Evolutionary conservation across 2,329 filamentous ascomycete genomes (phyloP).

Genomic region (Ilyonectria sp.): DNA sequence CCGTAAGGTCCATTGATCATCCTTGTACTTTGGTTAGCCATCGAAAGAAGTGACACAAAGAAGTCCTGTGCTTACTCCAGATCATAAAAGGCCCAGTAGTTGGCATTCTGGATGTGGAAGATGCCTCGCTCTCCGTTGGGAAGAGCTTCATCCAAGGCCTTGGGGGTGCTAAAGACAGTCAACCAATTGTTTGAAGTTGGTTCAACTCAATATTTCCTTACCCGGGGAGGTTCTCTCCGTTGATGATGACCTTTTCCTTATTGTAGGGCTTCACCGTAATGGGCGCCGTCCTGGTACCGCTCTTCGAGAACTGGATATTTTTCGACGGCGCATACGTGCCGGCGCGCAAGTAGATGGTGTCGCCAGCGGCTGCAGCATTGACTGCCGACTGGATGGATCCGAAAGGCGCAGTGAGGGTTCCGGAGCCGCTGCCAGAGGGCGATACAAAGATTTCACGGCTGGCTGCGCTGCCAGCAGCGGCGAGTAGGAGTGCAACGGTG

Average conservation of each 20-base stretch:
- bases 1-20: conserved; percentile 57
- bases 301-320: conserved; percentile 64
- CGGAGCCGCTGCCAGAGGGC: conserved; percentile 57
- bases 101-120: conserved; percentile 60
- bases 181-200: not conserved
- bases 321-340: conserved; percentile 62
- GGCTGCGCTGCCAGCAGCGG: not conserved
- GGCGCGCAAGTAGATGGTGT: conserved; percentile 61
- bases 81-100: conserved; percentile 62
- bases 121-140: conserved; percentile 61
- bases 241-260: conserved; percentile 60
- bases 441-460: conserved; percentile 60
- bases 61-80: conserved; percentile 47
- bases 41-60: fast-evolving
- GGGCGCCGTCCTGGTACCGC: conserved; percentile 57
- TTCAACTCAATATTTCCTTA: not conserved
- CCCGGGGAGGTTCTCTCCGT: conserved; percentile 57
- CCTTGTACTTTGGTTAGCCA: not conserved
- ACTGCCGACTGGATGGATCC: conserved; percentile 64
- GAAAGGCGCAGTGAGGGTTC: conserved; percentile 57
- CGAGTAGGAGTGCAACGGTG: not conserved
- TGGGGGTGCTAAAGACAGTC: conserved; percentile 57
- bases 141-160: conserved; percentile 56
- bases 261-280: conserved; percentile 60
- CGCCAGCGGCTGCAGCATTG: conserved; percentile 61